phyloP scores from a whole-genome alignment of 2,329 filamentous ascomycete species.

The Cladosporium sphaerospermum region DNA sequence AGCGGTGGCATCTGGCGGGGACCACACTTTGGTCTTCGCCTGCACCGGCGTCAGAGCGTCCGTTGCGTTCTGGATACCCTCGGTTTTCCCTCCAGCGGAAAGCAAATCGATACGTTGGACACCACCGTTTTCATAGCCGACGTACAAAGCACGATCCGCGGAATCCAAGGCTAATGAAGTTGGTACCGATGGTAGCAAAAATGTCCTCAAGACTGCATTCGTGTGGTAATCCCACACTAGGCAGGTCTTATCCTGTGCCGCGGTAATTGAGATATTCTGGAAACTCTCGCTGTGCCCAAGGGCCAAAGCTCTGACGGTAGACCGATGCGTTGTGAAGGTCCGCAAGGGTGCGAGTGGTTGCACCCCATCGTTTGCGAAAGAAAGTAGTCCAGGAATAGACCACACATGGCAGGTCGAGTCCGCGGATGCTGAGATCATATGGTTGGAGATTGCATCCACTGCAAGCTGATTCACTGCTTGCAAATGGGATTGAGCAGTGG shows the following conservation, averaged over 20 bases:
- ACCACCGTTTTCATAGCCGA: constrained; percentile 72
- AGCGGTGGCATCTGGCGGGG: constrained; percentile 41
- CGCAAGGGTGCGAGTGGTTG: constrained; percentile 62
- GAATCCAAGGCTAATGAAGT: constrained; percentile 72
- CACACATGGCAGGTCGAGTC: constrained; percentile 92
- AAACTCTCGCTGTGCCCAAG: constrained; percentile 63
- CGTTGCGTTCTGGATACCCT: constrained; percentile 18
- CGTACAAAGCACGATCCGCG: constrained; percentile 74
- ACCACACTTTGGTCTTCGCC: constrained; percentile 27
- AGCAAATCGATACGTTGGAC: constrained; percentile 71
- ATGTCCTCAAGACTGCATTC: constrained; percentile 69
- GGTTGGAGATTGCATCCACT: constrained; percentile 61
- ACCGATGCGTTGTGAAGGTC: constrained; percentile 72
- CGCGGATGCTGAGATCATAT: constrained; percentile 70
- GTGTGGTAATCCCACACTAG: constrained; percentile 89
- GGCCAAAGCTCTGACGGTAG: constrained; percentile 59
- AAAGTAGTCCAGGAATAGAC: constrained; percentile 70
- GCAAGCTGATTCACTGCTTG: constrained; percentile 73
- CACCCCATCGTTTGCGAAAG: constrained; percentile 48
- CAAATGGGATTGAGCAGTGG: constrained; percentile 70
- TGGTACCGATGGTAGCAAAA: constrained; percentile 69
- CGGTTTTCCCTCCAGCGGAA: constrained; percentile 34
- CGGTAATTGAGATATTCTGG: constrained; percentile 77
- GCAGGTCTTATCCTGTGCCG: constrained; percentile 78
- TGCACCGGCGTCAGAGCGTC: constrained; percentile 32